Evolutionary conservation across 768 basidiomycete species (phyloP).

Genomic region (Dioszegia crocea): DNA sequence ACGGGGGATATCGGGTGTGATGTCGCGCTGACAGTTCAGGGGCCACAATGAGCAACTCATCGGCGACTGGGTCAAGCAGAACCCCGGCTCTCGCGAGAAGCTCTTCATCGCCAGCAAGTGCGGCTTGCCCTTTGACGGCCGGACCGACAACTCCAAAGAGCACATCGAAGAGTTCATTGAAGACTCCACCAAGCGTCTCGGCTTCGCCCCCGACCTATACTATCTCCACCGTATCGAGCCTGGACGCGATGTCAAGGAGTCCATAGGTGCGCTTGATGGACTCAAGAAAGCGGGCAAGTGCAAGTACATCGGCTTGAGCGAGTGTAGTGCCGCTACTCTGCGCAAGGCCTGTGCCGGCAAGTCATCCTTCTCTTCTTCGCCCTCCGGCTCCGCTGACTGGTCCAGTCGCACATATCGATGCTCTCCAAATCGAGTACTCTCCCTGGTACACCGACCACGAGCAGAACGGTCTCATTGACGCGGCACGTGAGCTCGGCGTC

Average conservation of each 20-base stretch:
- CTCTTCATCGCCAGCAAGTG: constrained; percentile 37
- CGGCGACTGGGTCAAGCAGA: constrained; percentile 53
- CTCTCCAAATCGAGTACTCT: constrained; percentile 47
- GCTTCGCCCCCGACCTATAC: constrained; percentile 34
- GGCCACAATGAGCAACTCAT: constrained; percentile 49
- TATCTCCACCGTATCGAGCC: constrained; percentile 44
- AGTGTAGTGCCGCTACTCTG: constrained; percentile 42
- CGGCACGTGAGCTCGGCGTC: constrained; percentile 53
- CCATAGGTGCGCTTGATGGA: constrained; percentile 34
- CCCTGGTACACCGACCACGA: constrained; percentile 46
- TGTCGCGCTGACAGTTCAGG: background rate
- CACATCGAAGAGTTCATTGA: constrained; percentile 37
- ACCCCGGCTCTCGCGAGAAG: constrained; percentile 19
- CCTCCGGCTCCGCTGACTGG: background rate
- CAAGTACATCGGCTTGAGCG: constrained; percentile 45
- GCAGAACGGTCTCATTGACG: constrained; percentile 41
- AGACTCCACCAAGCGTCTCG: constrained; percentile 25
- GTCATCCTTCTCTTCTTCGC: background rate
- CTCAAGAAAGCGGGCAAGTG: constrained; percentile 41
- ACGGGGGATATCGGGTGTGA: too few species aligned
- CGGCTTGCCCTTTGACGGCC: constrained; percentile 24
- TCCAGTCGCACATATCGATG: constrained; percentile 38
- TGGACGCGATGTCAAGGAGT: constrained; percentile 31
- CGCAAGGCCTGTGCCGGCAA: constrained; percentile 33
- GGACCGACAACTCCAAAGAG: constrained; percentile 18